phyloP scores from a whole-genome alignment of 306 rosid species.

The Dryas alaskensis region DNA sequence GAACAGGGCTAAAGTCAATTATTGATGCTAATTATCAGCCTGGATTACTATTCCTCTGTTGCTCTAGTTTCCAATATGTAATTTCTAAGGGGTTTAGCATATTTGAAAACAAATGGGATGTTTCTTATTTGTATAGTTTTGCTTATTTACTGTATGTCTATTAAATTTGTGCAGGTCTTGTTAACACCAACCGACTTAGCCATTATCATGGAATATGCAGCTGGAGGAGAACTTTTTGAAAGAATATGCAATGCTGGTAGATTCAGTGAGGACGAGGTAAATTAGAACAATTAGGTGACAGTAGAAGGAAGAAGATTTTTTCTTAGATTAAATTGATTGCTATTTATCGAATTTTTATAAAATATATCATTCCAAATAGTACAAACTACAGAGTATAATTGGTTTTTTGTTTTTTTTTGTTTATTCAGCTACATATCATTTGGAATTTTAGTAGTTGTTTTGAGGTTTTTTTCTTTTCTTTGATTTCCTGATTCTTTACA shows the following conservation, averaged over 20 bases:
- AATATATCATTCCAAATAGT: no score
- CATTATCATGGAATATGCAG: conserved; percentile 96
- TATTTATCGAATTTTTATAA: neutral
- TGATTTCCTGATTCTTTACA: neutral
- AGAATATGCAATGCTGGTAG: conserved; percentile 95
- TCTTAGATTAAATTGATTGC: neutral
- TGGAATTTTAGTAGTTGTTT: neutral
- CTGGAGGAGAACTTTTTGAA: conserved; percentile 93
- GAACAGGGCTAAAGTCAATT: conserved; percentile 1
- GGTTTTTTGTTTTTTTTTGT: neutral
- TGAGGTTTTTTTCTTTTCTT: neutral
- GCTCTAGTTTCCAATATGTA: neutral
- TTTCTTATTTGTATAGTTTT: neutral
- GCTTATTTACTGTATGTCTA: neutral
- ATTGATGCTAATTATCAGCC: neutral
- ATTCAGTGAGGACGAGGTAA: conserved; percentile 96
- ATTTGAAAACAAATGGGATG: neutral
- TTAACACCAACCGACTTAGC: conserved; percentile 88
- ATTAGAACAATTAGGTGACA: neutral
- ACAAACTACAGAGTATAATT: no score
- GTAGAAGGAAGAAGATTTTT: neutral
- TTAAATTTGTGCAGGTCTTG: conserved; percentile 49
- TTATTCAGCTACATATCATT: neutral
- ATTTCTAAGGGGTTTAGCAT: neutral
- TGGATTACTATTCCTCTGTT: neutral